These are phyloP conservation scores for Thraustochytrium striatum DNA, from an alignment of 352 stramenopile genomes.

Conservation along the genomic window DNA sequence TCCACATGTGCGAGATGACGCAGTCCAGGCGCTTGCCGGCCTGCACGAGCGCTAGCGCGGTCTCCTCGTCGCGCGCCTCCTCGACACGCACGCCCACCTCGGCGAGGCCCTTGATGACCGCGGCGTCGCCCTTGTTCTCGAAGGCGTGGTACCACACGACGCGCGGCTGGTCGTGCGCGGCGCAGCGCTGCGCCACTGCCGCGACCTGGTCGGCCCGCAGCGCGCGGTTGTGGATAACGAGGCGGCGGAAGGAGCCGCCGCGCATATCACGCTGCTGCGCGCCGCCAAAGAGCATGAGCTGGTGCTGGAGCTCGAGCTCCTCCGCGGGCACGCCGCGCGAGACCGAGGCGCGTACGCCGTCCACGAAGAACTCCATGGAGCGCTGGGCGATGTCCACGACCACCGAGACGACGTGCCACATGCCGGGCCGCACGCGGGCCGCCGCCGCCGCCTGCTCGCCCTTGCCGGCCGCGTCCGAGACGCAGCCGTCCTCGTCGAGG, in stretches of 20 bases:
- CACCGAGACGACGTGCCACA: slow-evolving; percentile 47
- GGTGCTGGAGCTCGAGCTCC: slow-evolving; percentile 51
- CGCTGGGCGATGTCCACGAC: slow-evolving; percentile 26
- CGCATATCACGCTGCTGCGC: slow-evolving; percentile 45
- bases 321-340: slow-evolving; percentile 8
- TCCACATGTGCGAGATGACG: slow-evolving; percentile 10
- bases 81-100: not conserved
- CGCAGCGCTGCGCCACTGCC: not conserved
- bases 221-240: slow-evolving; percentile 34
- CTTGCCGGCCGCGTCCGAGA: not conserved
- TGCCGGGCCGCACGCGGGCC: not conserved
- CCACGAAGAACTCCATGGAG: slow-evolving; percentile 46
- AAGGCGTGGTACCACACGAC: slow-evolving; percentile 17
- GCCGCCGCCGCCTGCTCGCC: not conserved
- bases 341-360: slow-evolving; percentile 30
- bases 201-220: not conserved
- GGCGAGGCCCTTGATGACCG: not conserved
- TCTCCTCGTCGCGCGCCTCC: not conserved
- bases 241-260: slow-evolving; percentile 45
- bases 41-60: not conserved
- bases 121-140: not conserved
- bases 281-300: slow-evolving; percentile 50
- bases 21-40: not conserved
- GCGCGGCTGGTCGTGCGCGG: not conserved
- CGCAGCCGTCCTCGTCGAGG: slow-evolving; percentile 43